Conservation (phyloP, 139 green algal genomes). For the Picochlorum costavermella region DNA sequence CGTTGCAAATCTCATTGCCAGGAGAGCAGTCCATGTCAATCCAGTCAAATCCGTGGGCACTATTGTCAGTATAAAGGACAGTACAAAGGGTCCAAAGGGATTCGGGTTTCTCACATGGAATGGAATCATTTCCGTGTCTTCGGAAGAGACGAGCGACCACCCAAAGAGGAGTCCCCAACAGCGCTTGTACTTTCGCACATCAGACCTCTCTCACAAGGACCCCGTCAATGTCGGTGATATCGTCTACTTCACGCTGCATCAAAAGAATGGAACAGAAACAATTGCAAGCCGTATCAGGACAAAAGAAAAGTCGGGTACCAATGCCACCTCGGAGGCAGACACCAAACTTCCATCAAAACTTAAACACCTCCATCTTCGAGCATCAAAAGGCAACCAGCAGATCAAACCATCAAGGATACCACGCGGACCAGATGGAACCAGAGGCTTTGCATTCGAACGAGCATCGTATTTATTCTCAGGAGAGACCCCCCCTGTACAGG, state of each 20-base stretch:
- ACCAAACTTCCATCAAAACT: no score
- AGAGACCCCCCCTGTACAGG: not conserved
- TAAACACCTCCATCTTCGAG: not conserved
- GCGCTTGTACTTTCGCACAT: constrained; percentile 32
- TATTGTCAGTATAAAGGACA: constrained; percentile 5
- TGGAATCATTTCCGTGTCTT: not conserved
- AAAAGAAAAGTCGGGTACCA: not conserved
- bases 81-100: constrained; percentile 9
- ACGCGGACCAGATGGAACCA: not conserved
- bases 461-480: not conserved
- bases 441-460: not conserved
- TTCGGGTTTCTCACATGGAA: constrained; percentile 28
- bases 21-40: constrained; percentile 29
- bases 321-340: no score
- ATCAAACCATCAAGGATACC: not conserved
- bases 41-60: constrained; percentile 11
- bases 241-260: constrained; percentile 27
- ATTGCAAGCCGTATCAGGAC: not conserved
- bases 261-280: constrained; percentile 9
- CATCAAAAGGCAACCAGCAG: not conserved
- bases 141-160: not conserved
- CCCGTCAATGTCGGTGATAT: constrained; percentile 28
- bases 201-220: constrained; percentile 16
- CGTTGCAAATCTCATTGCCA: constrained; percentile 13
- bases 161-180: not conserved